Evolutionary conservation across 495 filamentous ascomycete genomes (phyloP), one percentile per base, ranked within the genome.

Genomic region (Antarctomyces pellizariae): DNA sequence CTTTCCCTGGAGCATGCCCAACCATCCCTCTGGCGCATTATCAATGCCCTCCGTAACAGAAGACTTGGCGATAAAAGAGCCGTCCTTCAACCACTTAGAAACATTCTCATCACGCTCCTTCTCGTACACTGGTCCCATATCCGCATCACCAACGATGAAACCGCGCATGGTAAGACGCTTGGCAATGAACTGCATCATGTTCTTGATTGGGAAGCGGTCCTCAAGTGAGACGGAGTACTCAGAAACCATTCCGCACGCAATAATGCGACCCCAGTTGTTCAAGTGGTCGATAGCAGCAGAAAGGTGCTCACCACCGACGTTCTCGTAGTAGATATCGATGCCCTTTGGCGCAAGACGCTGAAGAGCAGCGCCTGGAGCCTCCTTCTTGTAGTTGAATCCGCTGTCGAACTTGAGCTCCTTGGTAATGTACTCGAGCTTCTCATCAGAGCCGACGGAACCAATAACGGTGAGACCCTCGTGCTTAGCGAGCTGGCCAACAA

Each of bases 251-350:
- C 56, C 53, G 30, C 50, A 67, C 32, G 48, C 56, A 44, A 71
- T 49, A 19, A 91, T 66, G 13, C 84, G 57, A 1, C 79, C 84
- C 33, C 50, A 67, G 16, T 52, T 30, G 25, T 79, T 90, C 50
- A 89, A 52, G 15, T 53, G 54, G 7, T 64, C 54, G 5, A 95
- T 40, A 0, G 74, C 64, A 13, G 78, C 80, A 35, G 82, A 74
- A 18, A 92, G 54, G 36, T 79, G 71, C 53, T 84, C 78, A 5
- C 82, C 83, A 5, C 83, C 83, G 11, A 95, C 83, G 35, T 91
- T 92, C 47, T 95, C 83, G 38, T 71, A 95, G 53, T 92, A 92
- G 45, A 95, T 90, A 42, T 92, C 79, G 25, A 93, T 60, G 7
- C 83, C 84, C 16, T 84, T 42, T 0, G 80, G 83, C 4, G 74